Evolutionary conservation across 768 basidiomycete genomes (phyloP).

Genomic region (Fomitopsis pulvina): DNA sequence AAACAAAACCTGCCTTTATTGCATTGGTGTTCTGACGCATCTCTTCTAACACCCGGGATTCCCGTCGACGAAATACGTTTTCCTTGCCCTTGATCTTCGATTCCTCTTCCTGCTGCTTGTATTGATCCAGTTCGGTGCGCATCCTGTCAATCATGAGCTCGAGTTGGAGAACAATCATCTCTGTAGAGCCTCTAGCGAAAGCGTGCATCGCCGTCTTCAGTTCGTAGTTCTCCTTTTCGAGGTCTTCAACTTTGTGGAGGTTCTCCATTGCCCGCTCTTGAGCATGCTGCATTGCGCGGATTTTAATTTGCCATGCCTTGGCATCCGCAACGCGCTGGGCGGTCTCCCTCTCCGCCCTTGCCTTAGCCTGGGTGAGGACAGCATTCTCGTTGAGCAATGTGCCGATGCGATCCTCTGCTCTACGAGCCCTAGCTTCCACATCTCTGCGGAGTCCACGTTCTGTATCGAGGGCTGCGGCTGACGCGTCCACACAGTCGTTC

Average conservation of each 20-base stretch:
- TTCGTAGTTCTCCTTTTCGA: conserved; percentile 16
- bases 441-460: conserved; percentile 3
- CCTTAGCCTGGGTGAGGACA: background rate
- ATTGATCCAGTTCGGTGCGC: conserved; percentile 9
- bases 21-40: conserved; percentile 15
- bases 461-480: conserved; percentile 2
- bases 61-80: conserved; percentile 12
- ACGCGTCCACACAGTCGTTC: conserved; percentile 4
- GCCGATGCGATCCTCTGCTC: background rate
- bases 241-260: conserved; percentile 13
- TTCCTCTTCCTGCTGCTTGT: conserved; percentile 13
- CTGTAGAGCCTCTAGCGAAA: conserved; percentile 14
- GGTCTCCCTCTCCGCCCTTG: conserved; percentile 1
- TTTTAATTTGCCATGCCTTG: conserved; percentile 11
- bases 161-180: conserved; percentile 12
- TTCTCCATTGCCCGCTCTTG: conserved; percentile 15
- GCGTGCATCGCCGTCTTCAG: conserved; percentile 13
- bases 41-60: conserved; percentile 14
- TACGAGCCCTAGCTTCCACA: background rate
- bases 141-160: conserved; percentile 12
- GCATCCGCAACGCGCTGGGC: conserved; percentile 3
- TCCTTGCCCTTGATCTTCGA: conserved; percentile 7
- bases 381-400: conserved; percentile 1
- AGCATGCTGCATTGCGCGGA: conserved; percentile 12
- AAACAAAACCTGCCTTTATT: conserved; percentile 8